Conservation (phyloP, 345 rosid genomes). For the Alliaria petiolata region DNA sequence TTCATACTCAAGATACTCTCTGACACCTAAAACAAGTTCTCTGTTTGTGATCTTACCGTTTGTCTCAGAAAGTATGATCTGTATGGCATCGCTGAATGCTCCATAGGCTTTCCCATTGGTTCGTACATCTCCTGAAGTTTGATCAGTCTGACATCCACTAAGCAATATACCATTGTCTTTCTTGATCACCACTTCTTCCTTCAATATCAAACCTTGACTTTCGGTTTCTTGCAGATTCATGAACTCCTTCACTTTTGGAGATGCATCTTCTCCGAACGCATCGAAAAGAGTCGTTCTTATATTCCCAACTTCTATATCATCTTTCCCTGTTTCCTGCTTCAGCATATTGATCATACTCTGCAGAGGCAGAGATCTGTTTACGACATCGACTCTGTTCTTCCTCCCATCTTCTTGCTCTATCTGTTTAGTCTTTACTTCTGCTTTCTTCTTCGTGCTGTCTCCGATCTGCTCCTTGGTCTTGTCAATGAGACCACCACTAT, state of each 20-base stretch:
- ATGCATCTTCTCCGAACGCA: constrained; percentile 75
- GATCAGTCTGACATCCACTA: constrained; percentile 87
- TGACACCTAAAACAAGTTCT: constrained; percentile 54
- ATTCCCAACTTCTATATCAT: constrained; percentile 71
- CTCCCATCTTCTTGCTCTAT: constrained; percentile 29
- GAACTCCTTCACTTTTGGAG: constrained; percentile 91
- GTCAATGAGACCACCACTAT: constrained; percentile 85
- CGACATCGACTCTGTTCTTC: background rate
- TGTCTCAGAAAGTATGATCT: constrained; percentile 51
- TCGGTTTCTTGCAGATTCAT: constrained; percentile 49
- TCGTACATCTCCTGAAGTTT: constrained; percentile 75
- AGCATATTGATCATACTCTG: constrained; percentile 67
- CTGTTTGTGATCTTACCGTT: constrained; percentile 49
- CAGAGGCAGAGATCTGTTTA: constrained; percentile 60
- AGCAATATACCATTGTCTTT: constrained; percentile 67
- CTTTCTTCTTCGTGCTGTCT: constrained; percentile 49
- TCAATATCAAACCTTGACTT: constrained; percentile 36
- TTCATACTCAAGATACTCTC: constrained; percentile 49
- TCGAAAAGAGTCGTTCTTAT: constrained; percentile 73
- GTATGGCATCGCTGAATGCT: constrained; percentile 80
- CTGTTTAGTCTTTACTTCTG: background rate
- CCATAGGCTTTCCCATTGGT: constrained; percentile 70
- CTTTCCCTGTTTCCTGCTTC: constrained; percentile 71
- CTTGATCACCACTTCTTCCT: constrained; percentile 21
- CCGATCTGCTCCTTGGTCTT: constrained; percentile 86